Base-by-base conservation (phyloP, 371 early-diverging fungal genomes). In the Dichotomocladium elegans region DNA sequence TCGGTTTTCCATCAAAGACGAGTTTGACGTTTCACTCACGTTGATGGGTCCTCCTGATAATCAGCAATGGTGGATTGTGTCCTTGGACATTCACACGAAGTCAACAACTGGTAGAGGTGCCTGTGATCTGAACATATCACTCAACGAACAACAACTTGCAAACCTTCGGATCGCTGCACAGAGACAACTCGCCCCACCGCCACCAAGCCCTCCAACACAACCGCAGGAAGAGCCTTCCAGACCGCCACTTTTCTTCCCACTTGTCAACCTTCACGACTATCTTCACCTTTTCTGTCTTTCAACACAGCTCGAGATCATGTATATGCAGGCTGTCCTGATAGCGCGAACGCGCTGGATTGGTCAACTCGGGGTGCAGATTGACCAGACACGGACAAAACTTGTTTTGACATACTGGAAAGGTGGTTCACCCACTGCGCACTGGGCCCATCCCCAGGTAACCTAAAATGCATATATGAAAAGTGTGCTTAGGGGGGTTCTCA, bases 191-290 rank as follows among this genome's bases (percentile, higher is more conserved):
- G 62, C 70, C 6, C 73, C 80, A 11, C 69, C 71, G 8, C 14
- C 27, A 47, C 17, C 47, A 26, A 21, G 41, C 33, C 37, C 47
- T 43, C 33, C 47, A 8, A 19, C 29, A 43, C 17, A 40, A 55
- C 24, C 27, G n/a, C 48, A 30, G 3, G 27, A 11, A n/a, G 47
- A 51, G 30, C 7, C 33, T 5, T 9, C 41, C 21, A 40, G 30
- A 45, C 21, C 41, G 26, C 53, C 35, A 7, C 27, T 69, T 1
- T 71, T 71, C 24, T 74, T 77, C 40, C 74, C 81, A 24, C 72
- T 89, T 26, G 75, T 81, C 15, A 80, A 80, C 28, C 55, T 89
- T 29, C 85, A 87, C 53, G 87, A 87, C 58, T 86, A 83, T 57
- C 55, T 87, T 44, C 86, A 89, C 35, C 66, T 77, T 27, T 79